Conservation (phyloP, 176 grass and related monocot species). For the Luzula sylvatica region DNA sequence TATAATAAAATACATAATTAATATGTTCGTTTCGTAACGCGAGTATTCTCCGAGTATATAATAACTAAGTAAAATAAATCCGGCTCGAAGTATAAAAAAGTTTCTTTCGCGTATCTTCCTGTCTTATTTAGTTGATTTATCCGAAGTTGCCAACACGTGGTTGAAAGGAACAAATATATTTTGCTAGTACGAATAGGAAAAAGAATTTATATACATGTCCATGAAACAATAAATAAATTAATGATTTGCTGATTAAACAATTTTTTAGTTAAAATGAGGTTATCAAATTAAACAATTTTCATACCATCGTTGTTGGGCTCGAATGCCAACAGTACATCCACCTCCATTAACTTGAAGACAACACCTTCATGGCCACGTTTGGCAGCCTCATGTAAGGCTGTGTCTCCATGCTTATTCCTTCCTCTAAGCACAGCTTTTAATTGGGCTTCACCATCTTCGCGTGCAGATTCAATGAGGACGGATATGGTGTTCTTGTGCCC, state of each 20-base stretch:
- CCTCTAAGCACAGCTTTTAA: not conserved
- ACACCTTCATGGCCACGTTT: not conserved
- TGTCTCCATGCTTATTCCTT: not conserved
- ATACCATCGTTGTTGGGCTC: not conserved
- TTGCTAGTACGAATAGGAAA: too few relatives aligned
- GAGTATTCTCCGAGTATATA: too few relatives aligned
- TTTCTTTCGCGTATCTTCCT: too few relatives aligned
- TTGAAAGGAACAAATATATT: too few relatives aligned
- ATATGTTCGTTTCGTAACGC: too few relatives aligned
- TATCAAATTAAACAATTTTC: not conserved
- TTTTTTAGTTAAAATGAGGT: not conserved
- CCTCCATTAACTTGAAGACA: not conserved
- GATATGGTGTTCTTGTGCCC: not conserved
- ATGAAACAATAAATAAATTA: too few relatives aligned
- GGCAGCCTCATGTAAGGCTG: constrained; percentile 4
- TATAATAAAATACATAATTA: too few relatives aligned
- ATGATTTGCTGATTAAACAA: not conserved
- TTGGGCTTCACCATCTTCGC: not conserved
- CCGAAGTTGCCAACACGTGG: too few relatives aligned
- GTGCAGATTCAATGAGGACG: not conserved
- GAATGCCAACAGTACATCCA: not conserved
- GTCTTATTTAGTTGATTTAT: too few relatives aligned
- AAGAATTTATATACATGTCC: too few relatives aligned
- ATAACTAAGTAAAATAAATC: too few relatives aligned
- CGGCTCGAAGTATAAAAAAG: too few relatives aligned